These are phyloP conservation scores for Populus ilicifolia DNA, from an alignment of 345 rosid species.

Conservation along the genomic window DNA sequence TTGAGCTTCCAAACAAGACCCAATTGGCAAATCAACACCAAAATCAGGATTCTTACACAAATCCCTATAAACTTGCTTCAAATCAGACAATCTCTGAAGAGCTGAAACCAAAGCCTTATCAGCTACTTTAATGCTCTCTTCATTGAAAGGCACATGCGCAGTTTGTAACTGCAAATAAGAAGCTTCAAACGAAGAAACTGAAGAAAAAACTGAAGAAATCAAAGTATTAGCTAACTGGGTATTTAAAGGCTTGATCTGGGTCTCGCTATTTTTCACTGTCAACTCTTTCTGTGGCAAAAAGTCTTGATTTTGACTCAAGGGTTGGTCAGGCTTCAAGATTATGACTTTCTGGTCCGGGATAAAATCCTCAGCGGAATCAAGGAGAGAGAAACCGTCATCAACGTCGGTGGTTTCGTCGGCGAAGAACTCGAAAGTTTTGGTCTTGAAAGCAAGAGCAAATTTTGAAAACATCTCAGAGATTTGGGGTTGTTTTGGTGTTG, in stretches of 20 bases:
- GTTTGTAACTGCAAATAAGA: constrained; percentile 83
- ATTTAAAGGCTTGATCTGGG: constrained; percentile 36
- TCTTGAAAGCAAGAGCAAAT: constrained; percentile 84
- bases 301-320: background rate
- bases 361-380: constrained; percentile 84
- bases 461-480: constrained; percentile 91
- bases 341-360: constrained; percentile 91
- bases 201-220: constrained; percentile 72
- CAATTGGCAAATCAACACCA: constrained; percentile 41
- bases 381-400: constrained; percentile 53
- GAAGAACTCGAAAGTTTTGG: constrained; percentile 89
- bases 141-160: constrained; percentile 74
- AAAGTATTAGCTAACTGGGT: constrained; percentile 44
- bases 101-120: constrained; percentile 71
- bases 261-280: background rate
- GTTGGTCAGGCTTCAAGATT: constrained; percentile 75
- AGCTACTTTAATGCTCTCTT: constrained; percentile 56
- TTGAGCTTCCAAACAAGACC: constrained; percentile 80
- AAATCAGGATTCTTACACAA: constrained; percentile 44
- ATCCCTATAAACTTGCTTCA: constrained; percentile 54
- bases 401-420: constrained; percentile 44
- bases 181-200: constrained; percentile 73
- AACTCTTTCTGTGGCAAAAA: background rate
- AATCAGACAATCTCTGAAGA: constrained; percentile 64
- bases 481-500: constrained; percentile 54